These are phyloP conservation scores for Penicillium concentricum DNA, from an alignment of 2,329 filamentous ascomycete species.

Conservation along the genomic window DNA sequence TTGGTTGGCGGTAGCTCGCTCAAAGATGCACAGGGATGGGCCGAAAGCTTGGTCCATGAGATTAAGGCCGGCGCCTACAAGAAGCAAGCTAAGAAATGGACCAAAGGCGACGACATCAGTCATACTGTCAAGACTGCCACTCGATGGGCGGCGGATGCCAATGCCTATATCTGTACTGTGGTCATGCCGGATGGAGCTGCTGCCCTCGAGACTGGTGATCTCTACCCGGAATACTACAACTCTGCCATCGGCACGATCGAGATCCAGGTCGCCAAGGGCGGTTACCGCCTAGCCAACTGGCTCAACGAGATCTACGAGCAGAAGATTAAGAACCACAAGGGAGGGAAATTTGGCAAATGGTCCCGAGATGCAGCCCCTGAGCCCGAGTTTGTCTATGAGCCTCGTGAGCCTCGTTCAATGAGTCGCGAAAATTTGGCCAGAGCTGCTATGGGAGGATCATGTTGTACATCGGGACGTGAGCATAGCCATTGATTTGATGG, in stretches of 20 bases:
- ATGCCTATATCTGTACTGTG: constrained; percentile 63
- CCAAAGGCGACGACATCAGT: constrained; percentile 56
- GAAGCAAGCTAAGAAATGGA: constrained; percentile 54
- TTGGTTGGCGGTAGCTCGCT: constrained; percentile 55
- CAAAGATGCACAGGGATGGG: constrained; percentile 27
- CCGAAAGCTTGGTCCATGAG: constrained; percentile 19
- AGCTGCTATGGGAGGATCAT: constrained; percentile 22
- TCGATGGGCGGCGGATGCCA: constrained; percentile 65
- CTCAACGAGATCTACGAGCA: constrained; percentile 20
- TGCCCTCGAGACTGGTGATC: constrained; percentile 59
- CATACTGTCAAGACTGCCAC: constrained; percentile 58
- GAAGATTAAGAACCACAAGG: constrained; percentile 8
- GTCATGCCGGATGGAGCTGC: constrained; percentile 62
- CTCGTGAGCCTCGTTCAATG: constrained; percentile 10
- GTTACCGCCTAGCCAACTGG: constrained; percentile 64
- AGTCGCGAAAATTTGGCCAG: constrained; percentile 21
- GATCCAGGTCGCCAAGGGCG: constrained; percentile 65
- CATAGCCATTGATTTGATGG: constrained; percentile 5
- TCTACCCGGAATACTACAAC: constrained; percentile 60
- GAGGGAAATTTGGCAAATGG: constrained; percentile 1
- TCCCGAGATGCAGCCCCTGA: not conserved
- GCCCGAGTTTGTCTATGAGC: constrained; percentile 7
- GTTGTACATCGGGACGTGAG: constrained; percentile 15
- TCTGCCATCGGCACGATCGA: constrained; percentile 57
- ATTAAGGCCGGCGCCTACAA: constrained; percentile 45